Conservation (phyloP, 768 basidiomycete species). For the Russula lepida region DNA sequence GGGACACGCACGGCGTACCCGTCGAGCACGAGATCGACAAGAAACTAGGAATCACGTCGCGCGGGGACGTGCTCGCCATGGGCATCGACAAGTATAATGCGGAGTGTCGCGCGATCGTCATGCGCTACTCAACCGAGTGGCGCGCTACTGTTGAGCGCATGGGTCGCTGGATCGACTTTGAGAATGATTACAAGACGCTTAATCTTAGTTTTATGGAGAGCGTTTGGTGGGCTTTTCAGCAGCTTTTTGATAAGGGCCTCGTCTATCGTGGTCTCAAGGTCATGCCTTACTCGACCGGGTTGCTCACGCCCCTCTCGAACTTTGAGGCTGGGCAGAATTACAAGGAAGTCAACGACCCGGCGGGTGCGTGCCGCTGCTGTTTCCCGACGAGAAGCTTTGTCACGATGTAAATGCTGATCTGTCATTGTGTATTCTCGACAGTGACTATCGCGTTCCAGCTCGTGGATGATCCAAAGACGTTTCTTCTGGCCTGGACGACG, state of each 20-base stretch:
- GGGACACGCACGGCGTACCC: slow-evolving; percentile 98
- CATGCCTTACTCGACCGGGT: slow-evolving; percentile 97
- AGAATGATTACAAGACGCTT: slow-evolving; percentile 98
- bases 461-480: slow-evolving; percentile 85
- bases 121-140: slow-evolving; percentile 96
- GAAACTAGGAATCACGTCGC: slow-evolving; percentile 82
- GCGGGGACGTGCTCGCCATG: slow-evolving; percentile 89
- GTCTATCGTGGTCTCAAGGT: slow-evolving; percentile 92
- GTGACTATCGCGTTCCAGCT: slow-evolving; percentile 91
- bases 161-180: slow-evolving; percentile 99
- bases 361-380: slow-evolving; percentile 41
- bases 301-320: slow-evolving; percentile 93
- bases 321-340: slow-evolving; percentile 94
- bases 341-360: slow-evolving; percentile 89
- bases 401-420: background rate
- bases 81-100: slow-evolving; percentile 97
- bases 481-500: slow-evolving; percentile 95
- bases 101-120: slow-evolving; percentile 93
- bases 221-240: slow-evolving; percentile 97
- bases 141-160: slow-evolving; percentile 90
- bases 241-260: slow-evolving; percentile 85
- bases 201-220: slow-evolving; percentile 93
- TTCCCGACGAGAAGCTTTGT: background rate
- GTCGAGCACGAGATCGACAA: slow-evolving; percentile 99
- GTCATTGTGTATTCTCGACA: slow-evolving; percentile 25